A percentile compares a stretch with the other conserved stretches of the same genome.
These are phyloP conservation scores for Trametes pubescens DNA, from an alignment of 1,284 basidiomycete species.

Conservation along the genomic window DNA sequence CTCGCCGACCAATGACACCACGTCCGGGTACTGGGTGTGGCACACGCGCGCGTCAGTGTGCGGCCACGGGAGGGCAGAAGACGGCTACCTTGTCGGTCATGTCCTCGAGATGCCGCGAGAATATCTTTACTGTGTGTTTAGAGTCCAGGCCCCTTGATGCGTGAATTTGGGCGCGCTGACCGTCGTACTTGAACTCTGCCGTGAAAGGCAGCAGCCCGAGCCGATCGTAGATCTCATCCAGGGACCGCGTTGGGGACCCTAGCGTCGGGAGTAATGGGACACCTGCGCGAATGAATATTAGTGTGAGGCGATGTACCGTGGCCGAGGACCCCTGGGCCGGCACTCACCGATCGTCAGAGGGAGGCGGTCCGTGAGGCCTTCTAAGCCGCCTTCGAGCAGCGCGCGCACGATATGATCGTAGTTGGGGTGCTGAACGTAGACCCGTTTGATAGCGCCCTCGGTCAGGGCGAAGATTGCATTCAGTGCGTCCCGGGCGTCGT, in stretches of 20 bases:
- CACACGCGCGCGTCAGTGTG: slow-evolving; percentile 31
- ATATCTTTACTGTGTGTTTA: slow-evolving; percentile 69
- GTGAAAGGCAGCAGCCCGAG: slow-evolving; percentile 79
- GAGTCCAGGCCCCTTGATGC: slow-evolving; percentile 55
- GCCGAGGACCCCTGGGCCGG: slow-evolving; percentile 21
- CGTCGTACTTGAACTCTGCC: slow-evolving; percentile 95
- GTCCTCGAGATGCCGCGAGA: slow-evolving; percentile 91
- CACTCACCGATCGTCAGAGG: slow-evolving; percentile 77
- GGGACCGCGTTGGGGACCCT: slow-evolving; percentile 86
- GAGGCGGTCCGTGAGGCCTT: slow-evolving; percentile 69
- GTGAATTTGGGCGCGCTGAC: slow-evolving; percentile 90
- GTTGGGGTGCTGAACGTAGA: slow-evolving; percentile 90
- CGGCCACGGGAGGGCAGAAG: slow-evolving; percentile 20
- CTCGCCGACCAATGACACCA: slow-evolving; percentile 64
- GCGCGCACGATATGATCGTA: slow-evolving; percentile 82
- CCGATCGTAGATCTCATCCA: slow-evolving; percentile 84
- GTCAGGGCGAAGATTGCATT: slow-evolving; percentile 58
- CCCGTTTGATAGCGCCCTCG: slow-evolving; percentile 73
- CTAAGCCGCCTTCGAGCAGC: slow-evolving; percentile 68
- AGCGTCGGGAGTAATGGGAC: slow-evolving; percentile 77
- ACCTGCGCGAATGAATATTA: slow-evolving; percentile 49
- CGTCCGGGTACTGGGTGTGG: slow-evolving; percentile 83
- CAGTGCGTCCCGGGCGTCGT: slow-evolving; percentile 56
- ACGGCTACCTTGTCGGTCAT: slow-evolving; percentile 83
- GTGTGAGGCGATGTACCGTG: slow-evolving; percentile 10